Conservation (phyloP, 768 basidiomycete genomes). For the Podaxis rugospora region DNA sequence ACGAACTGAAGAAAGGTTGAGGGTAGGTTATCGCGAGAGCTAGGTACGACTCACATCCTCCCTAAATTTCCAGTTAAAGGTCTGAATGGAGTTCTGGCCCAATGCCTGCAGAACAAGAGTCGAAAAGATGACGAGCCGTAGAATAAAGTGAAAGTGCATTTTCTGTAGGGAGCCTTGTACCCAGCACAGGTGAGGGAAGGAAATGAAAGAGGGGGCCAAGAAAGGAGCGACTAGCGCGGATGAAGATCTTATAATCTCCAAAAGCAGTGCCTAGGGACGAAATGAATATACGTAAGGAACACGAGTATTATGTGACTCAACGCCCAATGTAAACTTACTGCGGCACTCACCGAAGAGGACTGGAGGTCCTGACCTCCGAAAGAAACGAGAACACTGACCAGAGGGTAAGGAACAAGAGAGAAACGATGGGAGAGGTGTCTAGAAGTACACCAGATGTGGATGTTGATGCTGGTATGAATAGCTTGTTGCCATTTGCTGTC, state of each 20-base stretch:
- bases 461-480: conserved; percentile 3
- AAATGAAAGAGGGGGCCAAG: background rate
- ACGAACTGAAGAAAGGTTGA: background rate
- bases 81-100: conserved; percentile 14
- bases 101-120: background rate
- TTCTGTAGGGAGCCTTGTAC: background rate
- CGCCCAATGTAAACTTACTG: background rate
- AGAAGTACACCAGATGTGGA: background rate
- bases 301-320: background rate
- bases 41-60: conserved; percentile 20
- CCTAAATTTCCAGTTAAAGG: conserved; percentile 31
- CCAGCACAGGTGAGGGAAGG: background rate
- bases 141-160: background rate
- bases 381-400: background rate
- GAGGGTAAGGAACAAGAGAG: background rate
- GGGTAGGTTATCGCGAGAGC: background rate
- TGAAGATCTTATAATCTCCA: conserved; percentile 4
- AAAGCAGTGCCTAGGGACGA: conserved; percentile 3
- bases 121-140: background rate
- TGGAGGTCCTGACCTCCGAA: conserved; percentile 8
- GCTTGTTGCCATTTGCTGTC: conserved; percentile 8
- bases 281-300: conserved; percentile 5
- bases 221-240: conserved; percentile 1
- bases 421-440: background rate
- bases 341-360: conserved; percentile 8